Evolutionary conservation across 2,329 filamentous ascomycete species (phyloP), one percentile per base, ranked within the genome.

Genomic region (Cladophialophora exuberans): DNA sequence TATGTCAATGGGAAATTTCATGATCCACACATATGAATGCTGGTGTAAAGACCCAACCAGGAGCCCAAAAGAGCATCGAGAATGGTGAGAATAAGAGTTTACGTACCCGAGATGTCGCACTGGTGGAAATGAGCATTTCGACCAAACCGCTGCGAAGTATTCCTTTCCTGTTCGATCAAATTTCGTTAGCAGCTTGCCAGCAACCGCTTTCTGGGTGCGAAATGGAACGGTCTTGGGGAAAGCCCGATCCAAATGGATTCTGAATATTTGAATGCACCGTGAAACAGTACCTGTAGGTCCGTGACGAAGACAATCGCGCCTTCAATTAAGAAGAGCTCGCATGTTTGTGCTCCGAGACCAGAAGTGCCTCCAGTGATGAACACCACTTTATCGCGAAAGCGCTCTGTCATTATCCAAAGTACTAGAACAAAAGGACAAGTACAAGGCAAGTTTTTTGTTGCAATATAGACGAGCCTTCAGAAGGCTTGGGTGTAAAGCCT

Each of bases 321-420:
- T 47, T 56, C 53, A 18, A 6, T 17, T 15, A 52, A 26, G 41
- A 56, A 56, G 11, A 28, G 47, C 25, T 56, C 35, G 53, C 53
- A 56, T 5, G 47, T 42, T 20, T 56, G 41, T 42, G 53, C 53
- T 52, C 53, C 53, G 7, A 56, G 46, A 15, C 53, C 53, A 47
- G 53, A 56, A 33, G 41, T 56, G 18, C 46, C 53, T 10, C 53
- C 53, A 13, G 53, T 56, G 41, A 56, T 33, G 26, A 56, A 56
- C 13, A 56, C 25, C 39, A 56, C 53, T 25, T 31, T 17, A 23
- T 52, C 47, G 17, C 23, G 15, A 26, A 56, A 56, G 22, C 53
- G 53, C 23, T 33, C 25, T 23, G 33, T 28, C 52, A 54, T 54
- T 10, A 15, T 49, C 26, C 31, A 23, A 44, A n/a, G 10, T 13